phyloP scores from a whole-genome alignment of 73 alveolate genomes.

The Blepharisma japonicum region DNA sequence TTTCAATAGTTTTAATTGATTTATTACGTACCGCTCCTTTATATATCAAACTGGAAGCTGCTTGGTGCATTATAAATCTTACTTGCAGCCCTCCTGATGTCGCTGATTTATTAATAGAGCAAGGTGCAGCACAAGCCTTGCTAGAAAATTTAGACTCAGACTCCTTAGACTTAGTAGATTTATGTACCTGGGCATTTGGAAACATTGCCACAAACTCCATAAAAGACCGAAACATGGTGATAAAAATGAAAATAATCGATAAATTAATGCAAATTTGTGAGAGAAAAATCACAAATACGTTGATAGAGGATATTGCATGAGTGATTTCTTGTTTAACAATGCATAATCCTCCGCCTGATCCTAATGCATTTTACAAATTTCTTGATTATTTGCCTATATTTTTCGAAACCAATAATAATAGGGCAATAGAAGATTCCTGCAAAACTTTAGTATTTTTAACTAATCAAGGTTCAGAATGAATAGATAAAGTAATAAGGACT shows the following conservation, averaged over 20 bases:
- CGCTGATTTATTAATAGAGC: conserved; percentile 78
- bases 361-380: conserved; percentile 48
- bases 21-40: conserved; percentile 70
- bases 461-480: conserved; percentile 91
- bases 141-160: conserved; percentile 72
- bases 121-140: conserved; percentile 84
- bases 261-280: conserved; percentile 62
- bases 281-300: conserved; percentile 77
- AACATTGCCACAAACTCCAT: conserved; percentile 92
- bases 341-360: conserved; percentile 79
- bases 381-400: conserved; percentile 72
- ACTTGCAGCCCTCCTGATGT: conserved; percentile 90
- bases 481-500: conserved; percentile 78
- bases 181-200: conserved; percentile 94
- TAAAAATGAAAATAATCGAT: conserved; percentile 61
- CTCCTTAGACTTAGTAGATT: conserved; percentile 56
- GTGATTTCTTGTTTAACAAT: conserved; percentile 9
- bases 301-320: conserved; percentile 85
- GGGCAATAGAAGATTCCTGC: conserved; percentile 90
- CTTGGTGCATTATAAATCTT: conserved; percentile 93
- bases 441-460: conserved; percentile 93
- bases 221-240: conserved; percentile 73
- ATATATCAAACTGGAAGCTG: conserved; percentile 88
- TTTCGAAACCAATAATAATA: conserved; percentile 63
- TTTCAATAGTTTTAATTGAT: conserved; percentile 82